Conservation (phyloP, 2,329 filamentous ascomycete genomes). For the Epichloe sylvatica region DNA sequence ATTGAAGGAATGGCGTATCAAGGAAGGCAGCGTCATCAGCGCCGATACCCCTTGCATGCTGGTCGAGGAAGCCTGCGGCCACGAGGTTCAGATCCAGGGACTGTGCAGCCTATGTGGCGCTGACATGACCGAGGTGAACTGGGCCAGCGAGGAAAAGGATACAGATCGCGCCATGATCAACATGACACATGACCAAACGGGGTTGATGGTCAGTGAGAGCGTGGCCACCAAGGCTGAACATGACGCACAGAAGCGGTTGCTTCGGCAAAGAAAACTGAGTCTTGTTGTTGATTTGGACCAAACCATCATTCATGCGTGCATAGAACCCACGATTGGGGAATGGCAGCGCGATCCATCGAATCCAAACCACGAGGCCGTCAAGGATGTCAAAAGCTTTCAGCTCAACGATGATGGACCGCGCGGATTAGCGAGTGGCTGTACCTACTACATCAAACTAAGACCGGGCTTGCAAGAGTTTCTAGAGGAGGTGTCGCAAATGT, state of each 20-base stretch:
- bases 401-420: conserved; percentile 71
- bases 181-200: conserved; percentile 85
- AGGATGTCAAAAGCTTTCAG: conserved; percentile 79
- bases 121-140: conserved; percentile 86
- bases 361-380: conserved; percentile 81
- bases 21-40: conserved; percentile 49
- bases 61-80: conserved; percentile 80
- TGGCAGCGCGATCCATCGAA: conserved; percentile 84
- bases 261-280: conserved; percentile 71
- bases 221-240: conserved; percentile 75
- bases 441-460: conserved; percentile 97
- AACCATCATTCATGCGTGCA: conserved; percentile 95
- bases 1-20: conserved; percentile 62
- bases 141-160: conserved; percentile 66
- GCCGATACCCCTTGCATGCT: conserved; percentile 49
- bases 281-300: conserved; percentile 95
- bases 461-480: conserved; percentile 76
- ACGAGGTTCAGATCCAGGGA: conserved; percentile 81
- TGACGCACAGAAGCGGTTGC: conserved; percentile 68
- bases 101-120: conserved; percentile 87
- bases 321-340: conserved; percentile 89
- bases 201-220: conserved; percentile 67
- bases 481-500: conserved; percentile 60
- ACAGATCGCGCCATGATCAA: conserved; percentile 82
- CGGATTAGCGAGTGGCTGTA: conserved; percentile 57